phyloP scores from a whole-genome alignment of 441 rosid species.

The Arabidopsis lyrata region DNA sequence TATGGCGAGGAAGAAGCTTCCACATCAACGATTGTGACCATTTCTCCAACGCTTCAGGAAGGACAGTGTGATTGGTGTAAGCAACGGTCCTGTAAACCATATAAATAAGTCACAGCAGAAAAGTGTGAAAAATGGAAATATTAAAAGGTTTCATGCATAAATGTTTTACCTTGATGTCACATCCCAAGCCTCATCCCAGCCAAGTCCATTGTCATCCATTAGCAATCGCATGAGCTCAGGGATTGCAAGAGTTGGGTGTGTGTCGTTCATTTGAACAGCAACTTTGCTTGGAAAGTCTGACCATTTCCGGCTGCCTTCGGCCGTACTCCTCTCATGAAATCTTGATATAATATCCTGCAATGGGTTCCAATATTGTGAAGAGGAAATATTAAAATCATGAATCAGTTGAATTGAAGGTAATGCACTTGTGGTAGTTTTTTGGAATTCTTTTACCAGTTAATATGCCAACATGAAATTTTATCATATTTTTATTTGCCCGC shows the following conservation, averaged over 20 bases:
- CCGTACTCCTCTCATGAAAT: slow-evolving; percentile 78
- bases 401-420: not conserved
- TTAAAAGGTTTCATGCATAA: slow-evolving; percentile 28
- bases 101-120: slow-evolving; percentile 33
- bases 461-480: slow-evolving; percentile 1
- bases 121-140: slow-evolving; percentile 19
- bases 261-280: slow-evolving; percentile 96
- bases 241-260: slow-evolving; percentile 98
- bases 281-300: slow-evolving; percentile 93
- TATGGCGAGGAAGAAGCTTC: slow-evolving; percentile 99
- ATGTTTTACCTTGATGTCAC: slow-evolving; percentile 70
- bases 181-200: slow-evolving; percentile 99
- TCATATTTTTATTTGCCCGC: not conserved
- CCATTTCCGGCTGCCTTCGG: slow-evolving; percentile 71
- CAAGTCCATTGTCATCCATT: slow-evolving; percentile 92
- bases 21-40: slow-evolving; percentile 97
- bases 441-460: not conserved
- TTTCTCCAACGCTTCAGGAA: slow-evolving; percentile 99
- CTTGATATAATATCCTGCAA: slow-evolving; percentile 90
- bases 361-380: slow-evolving; percentile 37
- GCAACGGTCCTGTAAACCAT: slow-evolving; percentile 77
- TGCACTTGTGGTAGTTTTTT: slow-evolving; percentile 4
- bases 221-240: slow-evolving; percentile 96
- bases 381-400: not conserved
- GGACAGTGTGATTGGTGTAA: slow-evolving; percentile 99